Evolutionary conservation across 2,329 filamentous ascomycete species (phyloP).

Genomic region (Exophiala mesophila): DNA sequence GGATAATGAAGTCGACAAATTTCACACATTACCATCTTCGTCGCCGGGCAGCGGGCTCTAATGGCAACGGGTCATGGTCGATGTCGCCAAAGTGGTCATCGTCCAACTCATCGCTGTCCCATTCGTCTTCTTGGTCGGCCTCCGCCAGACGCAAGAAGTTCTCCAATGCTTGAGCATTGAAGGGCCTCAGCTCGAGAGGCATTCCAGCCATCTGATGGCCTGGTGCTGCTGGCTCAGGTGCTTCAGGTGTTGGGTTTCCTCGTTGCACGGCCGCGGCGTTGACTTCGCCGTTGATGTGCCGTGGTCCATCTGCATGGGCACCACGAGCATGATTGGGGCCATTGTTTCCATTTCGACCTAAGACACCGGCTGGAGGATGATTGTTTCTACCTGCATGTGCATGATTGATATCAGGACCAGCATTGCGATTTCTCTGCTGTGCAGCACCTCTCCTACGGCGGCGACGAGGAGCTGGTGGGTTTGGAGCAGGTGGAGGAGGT

Average conservation of each 20-base stretch:
- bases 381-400: slow-evolving; percentile 8
- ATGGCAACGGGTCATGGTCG: too few species aligned
- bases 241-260: not conserved
- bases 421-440: slow-evolving; percentile 17
- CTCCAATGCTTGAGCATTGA: slow-evolving; percentile 37
- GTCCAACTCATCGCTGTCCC: slow-evolving; percentile 56
- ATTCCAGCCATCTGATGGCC: slow-evolving; percentile 16
- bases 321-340: too few species aligned
- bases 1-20: too few species aligned
- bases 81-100: slow-evolving; percentile 27
- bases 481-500: slow-evolving; percentile 16
- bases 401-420: not conserved
- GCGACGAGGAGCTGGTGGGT: slow-evolving; percentile 14
- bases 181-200: slow-evolving; percentile 23
- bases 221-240: not conserved
- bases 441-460: slow-evolving; percentile 12
- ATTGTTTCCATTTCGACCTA: not conserved
- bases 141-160: slow-evolving; percentile 49
- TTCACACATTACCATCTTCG: too few species aligned
- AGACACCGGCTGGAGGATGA: slow-evolving; percentile 3
- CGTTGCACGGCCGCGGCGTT: slow-evolving; percentile 8
- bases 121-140: slow-evolving; percentile 54
- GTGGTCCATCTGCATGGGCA: too few species aligned
- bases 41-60: too few species aligned
- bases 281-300: too few species aligned